A percentile compares a stretch with the other conserved stretches of the same genome.
These are phyloP conservation scores for Podospora pseudopauciseta DNA, from an alignment of 495 filamentous ascomycete genomes.

Conservation along the genomic window DNA sequence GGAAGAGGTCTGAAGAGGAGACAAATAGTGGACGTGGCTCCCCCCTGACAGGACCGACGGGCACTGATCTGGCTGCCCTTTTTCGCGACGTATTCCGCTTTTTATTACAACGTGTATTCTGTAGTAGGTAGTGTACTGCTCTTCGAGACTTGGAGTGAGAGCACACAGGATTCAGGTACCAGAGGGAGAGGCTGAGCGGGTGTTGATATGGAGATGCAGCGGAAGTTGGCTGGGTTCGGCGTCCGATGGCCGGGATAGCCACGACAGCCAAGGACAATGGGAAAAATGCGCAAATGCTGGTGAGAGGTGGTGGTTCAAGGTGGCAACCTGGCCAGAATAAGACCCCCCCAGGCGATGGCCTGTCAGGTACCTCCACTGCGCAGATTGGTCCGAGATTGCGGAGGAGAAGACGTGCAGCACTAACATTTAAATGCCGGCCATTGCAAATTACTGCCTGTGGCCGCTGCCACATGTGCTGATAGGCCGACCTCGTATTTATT, in stretches of 20 bases:
- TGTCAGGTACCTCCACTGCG: constrained; percentile 18
- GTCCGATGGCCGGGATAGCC: constrained; percentile 4
- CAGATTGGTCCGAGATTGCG: constrained; percentile 18
- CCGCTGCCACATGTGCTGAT: too few species aligned
- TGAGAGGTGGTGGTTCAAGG: not conserved
- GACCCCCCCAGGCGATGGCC: constrained; percentile 5
- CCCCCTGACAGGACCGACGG: too few species aligned
- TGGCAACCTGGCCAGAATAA: constrained; percentile 26
- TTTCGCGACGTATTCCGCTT: too few species aligned
- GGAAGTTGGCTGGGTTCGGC: not conserved
- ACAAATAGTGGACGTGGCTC: not conserved
- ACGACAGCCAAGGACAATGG: too few species aligned
- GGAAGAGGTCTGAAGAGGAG: not conserved
- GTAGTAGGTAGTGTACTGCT: too few species aligned
- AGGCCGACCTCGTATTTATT: not conserved
- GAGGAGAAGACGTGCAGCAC: constrained; percentile 11
- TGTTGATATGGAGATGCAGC: too few species aligned
- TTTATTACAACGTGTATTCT: too few species aligned
- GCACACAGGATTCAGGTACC: too few species aligned
- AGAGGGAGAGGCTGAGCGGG: too few species aligned
- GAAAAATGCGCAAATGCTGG: too few species aligned
- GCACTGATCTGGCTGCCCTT: too few species aligned
- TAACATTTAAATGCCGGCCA: constrained; percentile 14
- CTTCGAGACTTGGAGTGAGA: too few species aligned
- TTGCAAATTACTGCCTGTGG: not conserved